Percentiles rank a stretch among this genome's conserved stretches.
Conservation (phyloP, 768 basidiomycete genomes). For the Termitomyces sp. region DNA sequence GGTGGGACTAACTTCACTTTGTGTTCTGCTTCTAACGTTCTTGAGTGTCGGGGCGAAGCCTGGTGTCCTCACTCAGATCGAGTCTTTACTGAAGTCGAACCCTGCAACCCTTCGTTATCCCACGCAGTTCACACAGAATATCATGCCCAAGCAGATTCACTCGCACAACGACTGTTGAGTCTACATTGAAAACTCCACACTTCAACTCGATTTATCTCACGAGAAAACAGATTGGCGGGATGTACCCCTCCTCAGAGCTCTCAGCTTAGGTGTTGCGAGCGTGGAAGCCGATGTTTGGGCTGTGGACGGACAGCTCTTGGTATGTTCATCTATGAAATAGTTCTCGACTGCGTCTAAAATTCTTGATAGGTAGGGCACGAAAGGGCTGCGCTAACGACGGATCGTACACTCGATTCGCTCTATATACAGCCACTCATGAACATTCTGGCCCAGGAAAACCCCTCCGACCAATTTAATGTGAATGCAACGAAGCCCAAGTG, state of each 20-base stretch:
- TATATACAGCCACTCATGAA: slow-evolving; percentile 41
- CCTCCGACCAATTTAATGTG: slow-evolving; percentile 31
- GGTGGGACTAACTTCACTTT: slow-evolving; percentile 5
- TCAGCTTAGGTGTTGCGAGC: slow-evolving; percentile 43
- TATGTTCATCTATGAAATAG: slow-evolving; percentile 15
- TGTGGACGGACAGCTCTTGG: slow-evolving; percentile 36
- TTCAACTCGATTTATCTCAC: background rate
- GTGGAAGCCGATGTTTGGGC: slow-evolving; percentile 52
- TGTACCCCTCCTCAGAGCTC: slow-evolving; percentile 40
- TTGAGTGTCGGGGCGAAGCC: slow-evolving; percentile 5
- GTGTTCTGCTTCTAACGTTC: background rate
- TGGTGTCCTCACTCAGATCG: slow-evolving; percentile 11
- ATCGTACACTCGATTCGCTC: slow-evolving; percentile 40
- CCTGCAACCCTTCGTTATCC: slow-evolving; percentile 36
- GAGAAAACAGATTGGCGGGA: slow-evolving; percentile 40
- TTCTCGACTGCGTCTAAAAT: background rate
- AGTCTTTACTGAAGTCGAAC: slow-evolving; percentile 25
- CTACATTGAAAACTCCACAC: background rate
- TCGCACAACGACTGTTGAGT: slow-evolving; percentile 49
- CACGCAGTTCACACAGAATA: slow-evolving; percentile 40
- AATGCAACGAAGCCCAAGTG: slow-evolving; percentile 37
- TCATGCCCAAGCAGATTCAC: slow-evolving; percentile 44
- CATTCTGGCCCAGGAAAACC: slow-evolving; percentile 36
- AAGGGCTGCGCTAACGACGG: slow-evolving; percentile 31
- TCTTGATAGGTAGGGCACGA: slow-evolving; percentile 39